A percentile compares a stretch with the other conserved stretches of the same genome.
phyloP scores from a whole-genome alignment of 1,284 basidiomycete species.

The Ceratobasidium sp. region DNA sequence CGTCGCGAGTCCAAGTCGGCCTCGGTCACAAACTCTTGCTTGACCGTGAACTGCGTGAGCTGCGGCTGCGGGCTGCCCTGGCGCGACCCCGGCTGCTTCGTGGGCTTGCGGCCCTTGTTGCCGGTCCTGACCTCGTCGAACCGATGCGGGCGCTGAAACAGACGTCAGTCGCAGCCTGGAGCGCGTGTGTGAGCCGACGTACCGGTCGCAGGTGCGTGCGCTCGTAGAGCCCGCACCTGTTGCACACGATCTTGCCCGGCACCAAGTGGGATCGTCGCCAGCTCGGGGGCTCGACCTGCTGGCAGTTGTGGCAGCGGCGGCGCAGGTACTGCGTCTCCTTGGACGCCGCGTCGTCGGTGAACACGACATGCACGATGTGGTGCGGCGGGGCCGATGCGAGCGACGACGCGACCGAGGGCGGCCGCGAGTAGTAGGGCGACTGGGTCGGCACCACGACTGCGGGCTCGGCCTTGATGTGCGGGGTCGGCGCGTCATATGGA shows the following conservation, averaged over 20 bases:
- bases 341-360: slow-evolving; percentile 84
- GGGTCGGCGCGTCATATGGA: background rate
- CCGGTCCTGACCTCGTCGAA: slow-evolving; percentile 84
- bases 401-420: slow-evolving; percentile 33
- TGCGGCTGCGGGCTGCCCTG: slow-evolving; percentile 27
- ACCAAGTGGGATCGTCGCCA: slow-evolving; percentile 85
- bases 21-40: slow-evolving; percentile 32
- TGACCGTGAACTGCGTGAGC: slow-evolving; percentile 36
- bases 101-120: slow-evolving; percentile 73
- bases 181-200: background rate
- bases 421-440: slow-evolving; percentile 35
- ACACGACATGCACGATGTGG: slow-evolving; percentile 71
- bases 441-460: slow-evolving; percentile 31
- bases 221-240: slow-evolving; percentile 87
- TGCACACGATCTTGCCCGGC: slow-evolving; percentile 86
- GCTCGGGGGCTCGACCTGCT: slow-evolving; percentile 83
- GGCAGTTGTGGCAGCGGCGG: slow-evolving; percentile 84
- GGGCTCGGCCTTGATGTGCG: slow-evolving; percentile 25
- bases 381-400: slow-evolving; percentile 47
- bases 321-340: slow-evolving; percentile 87
- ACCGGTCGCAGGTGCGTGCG: slow-evolving; percentile 76
- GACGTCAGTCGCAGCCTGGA: background rate
- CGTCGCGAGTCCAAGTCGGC: slow-evolving; percentile 37
- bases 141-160: slow-evolving; percentile 65
- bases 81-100: slow-evolving; percentile 47